Percentiles rank a stretch among this genome's conserved stretches.
Conservation (phyloP, 2,329 filamentous ascomycete species). For the Penicillium palitans region DNA sequence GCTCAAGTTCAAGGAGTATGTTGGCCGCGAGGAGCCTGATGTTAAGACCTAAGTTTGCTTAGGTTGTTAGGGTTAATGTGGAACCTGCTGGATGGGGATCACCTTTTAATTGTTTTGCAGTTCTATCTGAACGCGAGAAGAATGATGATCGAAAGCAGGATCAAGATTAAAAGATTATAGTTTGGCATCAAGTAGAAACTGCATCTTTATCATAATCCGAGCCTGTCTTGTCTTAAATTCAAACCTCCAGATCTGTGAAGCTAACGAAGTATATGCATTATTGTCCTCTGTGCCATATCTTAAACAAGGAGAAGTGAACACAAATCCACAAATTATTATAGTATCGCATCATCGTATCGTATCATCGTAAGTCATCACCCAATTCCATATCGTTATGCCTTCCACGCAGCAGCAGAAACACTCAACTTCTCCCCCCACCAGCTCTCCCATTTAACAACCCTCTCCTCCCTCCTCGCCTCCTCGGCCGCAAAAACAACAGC, state of each 20-base stretch:
- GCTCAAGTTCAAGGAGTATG: constrained; percentile 89
- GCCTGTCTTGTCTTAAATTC: not conserved
- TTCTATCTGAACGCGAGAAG: constrained; percentile 11
- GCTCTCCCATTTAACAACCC: constrained; percentile 69
- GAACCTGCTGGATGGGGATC: constrained; percentile 29
- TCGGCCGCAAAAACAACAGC: constrained; percentile 93
- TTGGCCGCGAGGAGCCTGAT: constrained; percentile 89
- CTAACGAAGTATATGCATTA: not conserved
- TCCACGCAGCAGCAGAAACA: constrained; percentile 12
- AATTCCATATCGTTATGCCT: not conserved
- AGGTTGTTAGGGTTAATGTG: constrained; percentile 11
- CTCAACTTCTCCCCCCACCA: constrained; percentile 69
- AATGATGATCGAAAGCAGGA: constrained; percentile 19
- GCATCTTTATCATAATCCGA: constrained; percentile 4
- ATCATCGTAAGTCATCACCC: not conserved
- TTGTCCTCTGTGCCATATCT: not conserved
- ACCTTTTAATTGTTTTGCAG: constrained; percentile 18
- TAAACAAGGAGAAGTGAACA: too few relatives aligned
- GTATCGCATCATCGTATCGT: not conserved
- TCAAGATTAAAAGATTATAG: constrained; percentile 7
- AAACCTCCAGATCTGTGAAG: not conserved
- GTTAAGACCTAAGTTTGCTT: constrained; percentile 75
- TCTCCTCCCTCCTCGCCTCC: constrained; percentile 69
- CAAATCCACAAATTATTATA: not conserved
- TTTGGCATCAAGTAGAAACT: constrained; percentile 4